Conservation (phyloP, 2,329 filamentous ascomycete genomes). For the Colletotrichum truncatum region DNA sequence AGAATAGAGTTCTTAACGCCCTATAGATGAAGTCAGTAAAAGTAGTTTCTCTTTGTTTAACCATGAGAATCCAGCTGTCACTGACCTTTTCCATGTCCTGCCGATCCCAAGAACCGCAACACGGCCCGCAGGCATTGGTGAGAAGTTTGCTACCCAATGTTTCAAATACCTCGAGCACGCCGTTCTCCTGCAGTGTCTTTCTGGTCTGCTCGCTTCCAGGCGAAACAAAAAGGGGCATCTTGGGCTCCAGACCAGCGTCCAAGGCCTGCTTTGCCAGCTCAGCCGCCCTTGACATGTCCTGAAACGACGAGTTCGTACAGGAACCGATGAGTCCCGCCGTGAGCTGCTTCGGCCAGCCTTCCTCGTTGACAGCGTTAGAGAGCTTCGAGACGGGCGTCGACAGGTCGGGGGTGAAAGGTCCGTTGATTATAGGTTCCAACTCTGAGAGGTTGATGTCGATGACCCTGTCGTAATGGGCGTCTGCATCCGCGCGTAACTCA, state of each 20-base stretch:
- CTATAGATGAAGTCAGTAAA: slow-evolving; percentile 42
- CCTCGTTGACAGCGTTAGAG: slow-evolving; percentile 76
- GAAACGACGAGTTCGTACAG: slow-evolving; percentile 71
- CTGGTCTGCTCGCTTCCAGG: slow-evolving; percentile 81
- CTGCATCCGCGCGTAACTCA: slow-evolving; percentile 26
- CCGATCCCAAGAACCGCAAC: slow-evolving; percentile 78
- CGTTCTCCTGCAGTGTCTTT: slow-evolving; percentile 74
- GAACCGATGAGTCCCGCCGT: slow-evolving; percentile 82
- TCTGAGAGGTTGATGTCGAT: slow-evolving; percentile 79
- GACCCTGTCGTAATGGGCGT: slow-evolving; percentile 74
- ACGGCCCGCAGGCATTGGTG: slow-evolving; percentile 77
- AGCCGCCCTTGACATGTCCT: slow-evolving; percentile 78
- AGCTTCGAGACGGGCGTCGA: slow-evolving; percentile 82
- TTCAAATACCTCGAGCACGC: slow-evolving; percentile 77
- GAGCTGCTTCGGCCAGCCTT: slow-evolving; percentile 80
- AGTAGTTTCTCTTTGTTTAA: not conserved
- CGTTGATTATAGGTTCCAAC: slow-evolving; percentile 82
- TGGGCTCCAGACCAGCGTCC: slow-evolving; percentile 77
- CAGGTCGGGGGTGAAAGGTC: slow-evolving; percentile 81
- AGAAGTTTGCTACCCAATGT: slow-evolving; percentile 79
- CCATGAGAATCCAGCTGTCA: too few species aligned
- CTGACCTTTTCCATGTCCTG: slow-evolving; percentile 68
- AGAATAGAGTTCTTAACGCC: slow-evolving; percentile 77
- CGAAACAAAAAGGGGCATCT: slow-evolving; percentile 79
- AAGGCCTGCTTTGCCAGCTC: slow-evolving; percentile 78